A percentile compares a stretch with the other conserved stretches of the same genome.
phyloP scores from a whole-genome alignment of 2,329 filamentous ascomycete species.

The Pseudogymnoascus sp. region DNA sequence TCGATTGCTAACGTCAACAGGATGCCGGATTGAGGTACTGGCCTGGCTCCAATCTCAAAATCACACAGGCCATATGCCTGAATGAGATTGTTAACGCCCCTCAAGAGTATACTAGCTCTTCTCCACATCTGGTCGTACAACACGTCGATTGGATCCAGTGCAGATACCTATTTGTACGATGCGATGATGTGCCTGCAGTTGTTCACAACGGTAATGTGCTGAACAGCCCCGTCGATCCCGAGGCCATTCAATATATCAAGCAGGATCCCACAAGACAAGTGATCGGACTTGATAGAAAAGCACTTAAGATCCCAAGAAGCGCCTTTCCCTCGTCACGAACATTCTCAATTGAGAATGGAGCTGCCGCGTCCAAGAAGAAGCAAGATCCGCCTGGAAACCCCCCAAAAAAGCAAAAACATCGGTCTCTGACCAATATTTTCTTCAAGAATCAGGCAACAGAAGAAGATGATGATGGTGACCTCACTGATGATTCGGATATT shows the following conservation, averaged over 20 bases:
- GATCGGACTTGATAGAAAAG: constrained; percentile 17
- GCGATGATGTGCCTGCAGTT: neutral
- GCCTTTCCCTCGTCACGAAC: constrained; percentile 19
- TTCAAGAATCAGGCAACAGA: neutral
- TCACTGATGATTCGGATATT: constrained; percentile 7
- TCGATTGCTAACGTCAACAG: constrained; percentile 13
- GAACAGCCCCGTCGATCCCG: neutral
- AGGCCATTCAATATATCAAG: constrained; percentile 8
- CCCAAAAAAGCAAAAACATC: constrained; percentile 16
- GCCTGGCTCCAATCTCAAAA: constrained; percentile 57
- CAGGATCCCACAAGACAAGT: constrained; percentile 18
- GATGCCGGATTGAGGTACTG: constrained; percentile 35
- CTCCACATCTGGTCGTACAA: constrained; percentile 62
- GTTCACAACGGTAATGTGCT: neutral
- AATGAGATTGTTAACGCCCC: constrained; percentile 81
- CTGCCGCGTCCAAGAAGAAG: constrained; percentile 9
- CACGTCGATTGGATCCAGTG: constrained; percentile 84
- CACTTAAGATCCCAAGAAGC: constrained; percentile 6
- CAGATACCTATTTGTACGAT: constrained; percentile 66
- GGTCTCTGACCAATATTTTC: neutral
- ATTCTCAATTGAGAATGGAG: neutral
- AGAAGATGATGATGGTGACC: neutral
- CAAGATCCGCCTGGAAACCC: neutral
- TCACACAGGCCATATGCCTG: constrained; percentile 57
- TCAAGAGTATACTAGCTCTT: constrained; percentile 44